These are phyloP conservation scores for Echinochloa phyllopogon DNA, from an alignment of 176 grass and related monocot genomes.

Conservation along the genomic window DNA sequence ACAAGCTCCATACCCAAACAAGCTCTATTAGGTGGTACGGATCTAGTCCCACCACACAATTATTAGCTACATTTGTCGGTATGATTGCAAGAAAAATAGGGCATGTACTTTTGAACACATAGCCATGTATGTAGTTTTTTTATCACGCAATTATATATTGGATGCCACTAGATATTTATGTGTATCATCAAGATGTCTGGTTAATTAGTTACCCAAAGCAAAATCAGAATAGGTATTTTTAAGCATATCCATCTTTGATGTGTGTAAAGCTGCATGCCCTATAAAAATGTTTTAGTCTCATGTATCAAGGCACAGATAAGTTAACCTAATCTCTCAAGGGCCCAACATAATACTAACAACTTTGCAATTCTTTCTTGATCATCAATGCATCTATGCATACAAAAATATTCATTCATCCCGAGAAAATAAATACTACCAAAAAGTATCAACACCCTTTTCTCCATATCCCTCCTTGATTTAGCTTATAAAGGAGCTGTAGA, in stretches of 20 bases:
- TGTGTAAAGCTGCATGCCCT: not conserved
- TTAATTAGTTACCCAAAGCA: not conserved
- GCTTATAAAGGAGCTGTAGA: not conserved
- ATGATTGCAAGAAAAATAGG: not conserved
- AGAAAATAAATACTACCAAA: not conserved
- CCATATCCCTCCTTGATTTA: not conserved
- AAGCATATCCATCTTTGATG: not conserved
- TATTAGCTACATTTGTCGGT: not conserved
- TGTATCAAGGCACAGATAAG: not conserved
- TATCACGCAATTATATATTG: not conserved
- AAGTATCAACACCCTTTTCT: not conserved
- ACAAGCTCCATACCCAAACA: not conserved
- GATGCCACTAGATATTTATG: not conserved
- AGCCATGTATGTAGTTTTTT: not conserved
- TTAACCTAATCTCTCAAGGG: not conserved
- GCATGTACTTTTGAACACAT: not conserved
- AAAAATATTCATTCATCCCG: not conserved
- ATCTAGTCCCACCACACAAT: slow-evolving; percentile 16
- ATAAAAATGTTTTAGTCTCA: not conserved
- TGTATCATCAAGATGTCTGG: not conserved
- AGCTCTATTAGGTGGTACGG: not conserved
- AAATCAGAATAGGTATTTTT: not conserved
- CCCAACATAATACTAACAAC: slow-evolving; percentile 9
- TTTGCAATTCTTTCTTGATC: not conserved
- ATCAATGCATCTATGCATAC: not conserved